Evolutionary conservation across 2,329 filamentous ascomycete species (phyloP).

Genomic region (Fusarium sp.): DNA sequence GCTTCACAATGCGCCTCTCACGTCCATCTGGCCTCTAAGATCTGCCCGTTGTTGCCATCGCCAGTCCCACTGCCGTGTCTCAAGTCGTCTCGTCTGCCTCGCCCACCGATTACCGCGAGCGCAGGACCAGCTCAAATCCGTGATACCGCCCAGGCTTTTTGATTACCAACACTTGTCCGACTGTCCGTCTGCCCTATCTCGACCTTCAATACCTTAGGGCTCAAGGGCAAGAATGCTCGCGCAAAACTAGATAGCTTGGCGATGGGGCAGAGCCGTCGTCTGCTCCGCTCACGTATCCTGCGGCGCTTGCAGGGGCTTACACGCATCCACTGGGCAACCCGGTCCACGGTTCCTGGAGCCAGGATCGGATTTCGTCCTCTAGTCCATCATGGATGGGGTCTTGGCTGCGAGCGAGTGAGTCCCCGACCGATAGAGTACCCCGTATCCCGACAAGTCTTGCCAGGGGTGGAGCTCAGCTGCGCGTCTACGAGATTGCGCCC

Average conservation of each 20-base stretch:
- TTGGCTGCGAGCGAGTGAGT: neutral
- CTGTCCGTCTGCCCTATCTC: slow-evolving; percentile 17
- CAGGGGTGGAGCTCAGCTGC: slow-evolving; percentile 18
- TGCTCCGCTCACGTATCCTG: slow-evolving; percentile 17
- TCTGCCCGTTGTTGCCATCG: slow-evolving; percentile 16
- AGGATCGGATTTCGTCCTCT: slow-evolving; percentile 1
- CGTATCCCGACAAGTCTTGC: slow-evolving; percentile 20
- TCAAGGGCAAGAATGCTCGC: slow-evolving; percentile 9
- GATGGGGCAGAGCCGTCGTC: slow-evolving; percentile 15
- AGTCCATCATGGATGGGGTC: neutral
- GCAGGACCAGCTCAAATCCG: slow-evolving; percentile 21
- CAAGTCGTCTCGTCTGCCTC: neutral
- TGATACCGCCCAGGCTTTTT: slow-evolving; percentile 9
- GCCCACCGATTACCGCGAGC: slow-evolving; percentile 23
- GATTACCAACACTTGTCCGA: slow-evolving; percentile 6
- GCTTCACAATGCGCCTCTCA: slow-evolving; percentile 33
- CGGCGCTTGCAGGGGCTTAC: slow-evolving; percentile 18
- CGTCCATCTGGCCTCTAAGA: slow-evolving; percentile 7
- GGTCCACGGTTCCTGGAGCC: neutral
- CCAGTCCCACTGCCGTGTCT: slow-evolving; percentile 6
- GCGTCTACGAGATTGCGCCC: slow-evolving; percentile 27
- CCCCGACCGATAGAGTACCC: neutral
- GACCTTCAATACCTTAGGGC: neutral
- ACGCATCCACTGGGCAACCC: slow-evolving; percentile 8
- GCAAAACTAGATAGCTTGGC: slow-evolving; percentile 20